Evolutionary conservation across 257 asterid genomes (phyloP), one percentile per base, ranked within the genome.

Genomic region (Echites panduratus): DNA sequence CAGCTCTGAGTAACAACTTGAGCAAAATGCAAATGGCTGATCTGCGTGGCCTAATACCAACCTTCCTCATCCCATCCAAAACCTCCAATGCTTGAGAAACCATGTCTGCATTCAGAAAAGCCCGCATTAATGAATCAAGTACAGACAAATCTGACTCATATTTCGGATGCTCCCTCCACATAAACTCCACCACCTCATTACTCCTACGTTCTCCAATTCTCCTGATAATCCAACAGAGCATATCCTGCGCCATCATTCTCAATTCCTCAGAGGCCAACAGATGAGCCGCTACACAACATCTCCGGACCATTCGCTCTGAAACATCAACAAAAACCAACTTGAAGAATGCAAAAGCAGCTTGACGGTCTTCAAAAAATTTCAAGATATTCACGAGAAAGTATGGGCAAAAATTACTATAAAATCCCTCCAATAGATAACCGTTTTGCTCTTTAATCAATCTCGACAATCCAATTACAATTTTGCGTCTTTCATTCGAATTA

Each of bases 71-170:
- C 81, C 84, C 86, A 49, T 73, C 77, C 81, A 84, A 75, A 79
- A 91, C 85, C 81, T 87, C 90, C 82, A 87, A 62, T 52, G 96
- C 96, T 72, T 76, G 76, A 41, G 77, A 74, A 74, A 81, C 65
- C 96, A 91, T 89, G 76, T 79, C 93, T 4, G 86, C 91, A 35
- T 86, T 83, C 50, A 95, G 72, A 81, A 91, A 94, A 2, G 96
- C 83, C 65, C 96, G 87, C 97, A 91, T 88, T 45, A 94, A 82
- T 1, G 97, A 73, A 87, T 94, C 90, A 43, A 94, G 92, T 78
- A 91, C 82, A 0, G 81, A 85, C 74, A 86, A 87, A 70, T 87
- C 90, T 12, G 80, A 67, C 41, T 78, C 82, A 64, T 71, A 79
- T 73, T 73, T 79, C 54, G 29, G 66, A 56, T 81, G 76, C 70